phyloP scores from a whole-genome alignment of 2,329 filamentous ascomycete species.

The Cladosporium sp. region DNA sequence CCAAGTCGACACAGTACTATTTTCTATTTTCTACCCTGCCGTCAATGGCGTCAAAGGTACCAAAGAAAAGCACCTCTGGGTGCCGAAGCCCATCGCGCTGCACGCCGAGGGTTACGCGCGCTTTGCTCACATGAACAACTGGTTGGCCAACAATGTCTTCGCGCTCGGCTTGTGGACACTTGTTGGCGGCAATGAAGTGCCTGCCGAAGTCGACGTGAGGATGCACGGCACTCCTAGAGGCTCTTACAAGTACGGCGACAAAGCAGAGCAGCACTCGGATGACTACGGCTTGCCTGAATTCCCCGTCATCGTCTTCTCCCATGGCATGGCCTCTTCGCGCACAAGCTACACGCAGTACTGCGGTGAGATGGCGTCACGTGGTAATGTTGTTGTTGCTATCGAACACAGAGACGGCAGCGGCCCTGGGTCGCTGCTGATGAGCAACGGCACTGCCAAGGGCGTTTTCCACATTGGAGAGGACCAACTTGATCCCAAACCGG shows the following conservation, averaged over 20 bases:
- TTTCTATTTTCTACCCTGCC: conserved; percentile 42
- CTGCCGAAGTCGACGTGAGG: conserved; percentile 39
- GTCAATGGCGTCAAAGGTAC: conserved; percentile 20
- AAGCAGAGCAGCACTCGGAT: conserved; percentile 22
- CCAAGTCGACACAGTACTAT: conserved; percentile 39
- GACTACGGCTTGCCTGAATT: conserved; percentile 29
- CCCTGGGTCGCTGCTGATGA: conserved; percentile 38
- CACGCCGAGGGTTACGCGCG: conserved; percentile 40
- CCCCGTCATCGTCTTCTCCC: conserved; percentile 41
- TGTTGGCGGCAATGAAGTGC: conserved; percentile 37
- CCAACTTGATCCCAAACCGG: conserved; percentile 27
- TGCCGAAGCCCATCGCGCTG: conserved; percentile 38
- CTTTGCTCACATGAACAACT: conserved; percentile 34
- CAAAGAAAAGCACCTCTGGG: conserved; percentile 35
- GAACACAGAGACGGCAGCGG: conserved; percentile 44
- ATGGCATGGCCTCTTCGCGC: conserved; percentile 41
- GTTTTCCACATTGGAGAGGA: conserved; percentile 34
- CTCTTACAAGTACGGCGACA: conserved; percentile 24
- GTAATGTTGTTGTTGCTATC: conserved; percentile 41
- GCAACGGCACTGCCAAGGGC: conserved; percentile 27
- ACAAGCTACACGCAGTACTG: conserved; percentile 43
- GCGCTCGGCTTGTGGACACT: conserved; percentile 38
- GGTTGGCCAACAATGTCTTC: conserved; percentile 33
- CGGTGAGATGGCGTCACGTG: conserved; percentile 41
- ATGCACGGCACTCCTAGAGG: conserved; percentile 28